Conservation (phyloP, 495 filamentous ascomycete genomes). For the Wilcoxina mikolae region DNA sequence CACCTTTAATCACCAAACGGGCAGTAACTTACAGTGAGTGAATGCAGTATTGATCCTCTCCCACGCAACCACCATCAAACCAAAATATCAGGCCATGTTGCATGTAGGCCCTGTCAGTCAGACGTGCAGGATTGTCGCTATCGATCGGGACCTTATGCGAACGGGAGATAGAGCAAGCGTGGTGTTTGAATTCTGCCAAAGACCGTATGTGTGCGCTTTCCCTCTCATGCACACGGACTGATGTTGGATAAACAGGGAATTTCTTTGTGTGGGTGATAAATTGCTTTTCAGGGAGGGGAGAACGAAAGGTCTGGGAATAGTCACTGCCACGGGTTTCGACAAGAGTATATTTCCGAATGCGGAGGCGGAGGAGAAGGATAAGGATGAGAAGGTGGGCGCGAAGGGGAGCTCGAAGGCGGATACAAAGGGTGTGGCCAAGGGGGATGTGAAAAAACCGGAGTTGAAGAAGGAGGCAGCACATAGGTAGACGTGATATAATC, state of each 20-base stretch:
- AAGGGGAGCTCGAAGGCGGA: not conserved
- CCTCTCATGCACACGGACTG: not conserved
- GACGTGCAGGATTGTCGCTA: conserved; percentile 93
- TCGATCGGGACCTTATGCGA: conserved; percentile 87
- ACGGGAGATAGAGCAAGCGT: conserved; percentile 86
- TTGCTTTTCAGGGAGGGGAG: conserved; percentile 88
- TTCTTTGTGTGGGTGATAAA: conserved; percentile 71
- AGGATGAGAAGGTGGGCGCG: conserved; percentile 1
- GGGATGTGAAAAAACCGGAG: not conserved
- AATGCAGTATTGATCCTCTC: conserved; percentile 71
- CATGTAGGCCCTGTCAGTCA: conserved; percentile 92
- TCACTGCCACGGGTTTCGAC: conserved; percentile 85
- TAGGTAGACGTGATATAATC: not conserved
- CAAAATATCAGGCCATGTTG: conserved; percentile 95
- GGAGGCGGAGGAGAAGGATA: not conserved
- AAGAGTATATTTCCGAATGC: conserved; percentile 4
- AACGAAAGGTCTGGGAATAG: conserved; percentile 89
- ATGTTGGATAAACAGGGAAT: too few relatives aligned
- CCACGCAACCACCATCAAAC: conserved; percentile 97
- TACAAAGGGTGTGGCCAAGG: not conserved
- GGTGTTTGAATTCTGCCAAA: conserved; percentile 85
- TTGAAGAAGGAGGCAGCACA: not conserved
- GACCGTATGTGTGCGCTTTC: conserved; percentile 37
- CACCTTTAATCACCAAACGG: conserved; percentile 2
- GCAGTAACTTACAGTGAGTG: conserved; percentile 5